Percentiles rank a stretch among this genome's conserved stretches.
phyloP scores from a whole-genome alignment of 2,329 filamentous ascomycete species.

The Ophiostoma triangulosporum region DNA sequence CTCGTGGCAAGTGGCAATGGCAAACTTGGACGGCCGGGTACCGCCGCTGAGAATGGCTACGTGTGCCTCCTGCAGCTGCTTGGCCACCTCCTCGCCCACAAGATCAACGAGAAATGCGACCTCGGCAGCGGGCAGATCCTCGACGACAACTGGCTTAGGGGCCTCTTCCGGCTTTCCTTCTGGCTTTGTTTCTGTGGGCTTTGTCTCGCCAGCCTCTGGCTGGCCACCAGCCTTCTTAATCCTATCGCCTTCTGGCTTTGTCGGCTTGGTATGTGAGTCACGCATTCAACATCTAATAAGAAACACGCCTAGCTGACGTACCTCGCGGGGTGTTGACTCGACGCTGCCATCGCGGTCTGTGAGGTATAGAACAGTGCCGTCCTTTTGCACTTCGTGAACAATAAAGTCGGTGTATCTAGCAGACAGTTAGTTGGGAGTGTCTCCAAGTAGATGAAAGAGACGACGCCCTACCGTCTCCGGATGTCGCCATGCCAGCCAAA shows the following conservation, averaged over 20 bases:
- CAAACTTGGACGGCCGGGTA: conserved; percentile 20
- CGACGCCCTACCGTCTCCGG: conserved; percentile 27
- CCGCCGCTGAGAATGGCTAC: conserved; percentile 21
- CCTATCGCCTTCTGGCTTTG: background rate
- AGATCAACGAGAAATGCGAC: conserved; percentile 25
- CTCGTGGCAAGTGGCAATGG: conserved; percentile 30
- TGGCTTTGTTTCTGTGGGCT: background rate
- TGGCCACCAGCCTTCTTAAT: no score
- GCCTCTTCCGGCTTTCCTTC: background rate
- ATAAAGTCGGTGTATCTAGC: conserved; percentile 76
- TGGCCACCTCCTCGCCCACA: conserved; percentile 26
- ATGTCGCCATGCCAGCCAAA: conserved; percentile 30
- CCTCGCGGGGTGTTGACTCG: background rate
- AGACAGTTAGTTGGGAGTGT: conserved; percentile 6
- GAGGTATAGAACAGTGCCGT: conserved; percentile 65
- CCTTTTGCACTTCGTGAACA: conserved; percentile 73
- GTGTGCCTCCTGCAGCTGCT: conserved; percentile 29
- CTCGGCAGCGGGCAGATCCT: conserved; percentile 22
- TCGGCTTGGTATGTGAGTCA: background rate
- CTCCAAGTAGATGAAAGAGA: background rate
- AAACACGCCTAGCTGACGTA: background rate
- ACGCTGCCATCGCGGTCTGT: conserved; percentile 16
- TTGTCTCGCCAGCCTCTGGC: background rate
- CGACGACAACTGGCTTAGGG: background rate
- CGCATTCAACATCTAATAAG: background rate